These are phyloP conservation scores for Ogataea trehalophila DNA, from an alignment of 805 yeast species.

Conservation along the genomic window DNA sequence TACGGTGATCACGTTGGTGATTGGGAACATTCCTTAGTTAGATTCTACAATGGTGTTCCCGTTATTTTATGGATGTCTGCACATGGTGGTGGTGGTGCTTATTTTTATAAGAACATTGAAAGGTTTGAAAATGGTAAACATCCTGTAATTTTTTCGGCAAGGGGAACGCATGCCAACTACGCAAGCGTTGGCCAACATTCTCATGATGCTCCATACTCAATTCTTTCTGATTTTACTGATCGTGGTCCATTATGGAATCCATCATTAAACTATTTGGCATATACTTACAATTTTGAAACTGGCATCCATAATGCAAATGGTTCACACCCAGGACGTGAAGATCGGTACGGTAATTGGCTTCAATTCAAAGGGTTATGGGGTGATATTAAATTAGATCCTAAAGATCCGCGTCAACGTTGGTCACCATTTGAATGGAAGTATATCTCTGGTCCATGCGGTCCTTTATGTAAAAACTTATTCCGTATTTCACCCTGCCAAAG, in stretches of 20 bases:
- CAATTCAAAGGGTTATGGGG: conserved; percentile 86
- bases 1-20: conserved; percentile 97
- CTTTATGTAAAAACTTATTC: conserved; percentile 68
- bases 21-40: conserved; percentile 92
- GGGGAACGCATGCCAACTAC: conserved; percentile 97
- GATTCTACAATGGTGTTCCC: conserved; percentile 80
- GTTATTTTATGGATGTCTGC: conserved; percentile 93
- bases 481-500: conserved; percentile 76
- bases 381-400: conserved; percentile 57
- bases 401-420: conserved; percentile 79
- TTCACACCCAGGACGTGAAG: conserved; percentile 48
- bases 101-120: conserved; percentile 70
- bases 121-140: conserved; percentile 42
- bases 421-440: conserved; percentile 86
- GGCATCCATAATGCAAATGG: conserved; percentile 43
- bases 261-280: conserved; percentile 70
- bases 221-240: conserved; percentile 89
- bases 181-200: conserved; percentile 95
- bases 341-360: conserved; percentile 69
- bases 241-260: conserved; percentile 97
- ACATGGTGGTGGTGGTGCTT: conserved; percentile 96
- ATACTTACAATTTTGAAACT: conserved; percentile 62
- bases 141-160: conserved; percentile 82
- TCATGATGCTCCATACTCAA: conserved; percentile 90
- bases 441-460: conserved; percentile 93